A percentile compares a stretch with the other conserved stretches of the same genome.
phyloP scores from a whole-genome alignment of 2,329 filamentous ascomycete species.

The Colletotrichum caudatum region DNA sequence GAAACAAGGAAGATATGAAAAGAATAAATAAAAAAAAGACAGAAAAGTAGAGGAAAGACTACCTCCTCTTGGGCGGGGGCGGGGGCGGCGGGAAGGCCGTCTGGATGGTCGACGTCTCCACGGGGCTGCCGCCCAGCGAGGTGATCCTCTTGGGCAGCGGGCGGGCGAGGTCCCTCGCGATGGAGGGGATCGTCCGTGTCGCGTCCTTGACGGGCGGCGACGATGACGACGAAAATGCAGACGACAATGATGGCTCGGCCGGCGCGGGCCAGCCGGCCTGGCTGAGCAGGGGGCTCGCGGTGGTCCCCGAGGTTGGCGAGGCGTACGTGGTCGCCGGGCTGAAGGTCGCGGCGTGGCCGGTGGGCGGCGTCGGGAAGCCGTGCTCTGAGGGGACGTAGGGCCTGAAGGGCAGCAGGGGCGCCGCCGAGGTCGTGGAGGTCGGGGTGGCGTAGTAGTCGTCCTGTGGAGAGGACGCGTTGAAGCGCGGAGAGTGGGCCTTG shows the following conservation, averaged over 20 bases:
- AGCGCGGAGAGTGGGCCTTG: constrained; percentile 33
- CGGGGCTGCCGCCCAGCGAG: constrained; percentile 48
- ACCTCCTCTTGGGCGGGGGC: constrained; percentile 47
- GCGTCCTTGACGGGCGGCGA: neutral
- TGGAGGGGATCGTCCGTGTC: constrained; percentile 11
- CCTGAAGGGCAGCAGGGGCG: constrained; percentile 50
- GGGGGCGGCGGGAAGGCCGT: constrained; percentile 57
- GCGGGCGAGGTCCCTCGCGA: constrained; percentile 19
- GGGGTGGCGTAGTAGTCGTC: constrained; percentile 47
- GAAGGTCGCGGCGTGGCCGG: constrained; percentile 22
- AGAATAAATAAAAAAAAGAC: neutral
- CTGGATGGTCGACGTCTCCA: constrained; percentile 53
- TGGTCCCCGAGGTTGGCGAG: constrained; percentile 33
- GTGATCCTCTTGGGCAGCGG: constrained; percentile 36
- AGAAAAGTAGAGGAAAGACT: neutral
- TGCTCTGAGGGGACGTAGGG: constrained; percentile 49
- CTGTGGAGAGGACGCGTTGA: constrained; percentile 33
- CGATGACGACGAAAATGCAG: neutral
- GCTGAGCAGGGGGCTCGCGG: constrained; percentile 41
- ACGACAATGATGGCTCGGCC: neutral
- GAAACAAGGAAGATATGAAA: neutral
- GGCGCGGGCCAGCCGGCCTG: constrained; percentile 39
- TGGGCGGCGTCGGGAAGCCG: constrained; percentile 43
- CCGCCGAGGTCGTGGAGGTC: constrained; percentile 50
- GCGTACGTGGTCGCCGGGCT: constrained; percentile 29